phyloP scores from a whole-genome alignment of 768 basidiomycete genomes.

The Xerocomellus amylosporus region DNA sequence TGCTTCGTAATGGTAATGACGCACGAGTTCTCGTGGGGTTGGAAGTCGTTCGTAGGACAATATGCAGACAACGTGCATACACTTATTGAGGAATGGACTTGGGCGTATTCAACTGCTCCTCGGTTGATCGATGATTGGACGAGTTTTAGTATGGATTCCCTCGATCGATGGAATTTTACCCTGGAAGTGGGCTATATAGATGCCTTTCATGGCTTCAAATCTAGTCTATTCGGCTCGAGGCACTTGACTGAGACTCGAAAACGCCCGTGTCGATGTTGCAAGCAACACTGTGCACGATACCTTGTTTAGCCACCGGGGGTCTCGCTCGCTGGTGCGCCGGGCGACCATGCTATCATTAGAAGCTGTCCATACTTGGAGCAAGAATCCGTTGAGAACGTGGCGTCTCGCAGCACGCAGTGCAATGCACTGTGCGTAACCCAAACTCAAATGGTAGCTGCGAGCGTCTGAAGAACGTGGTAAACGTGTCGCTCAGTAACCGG shows the following conservation, averaged over 20 bases:
- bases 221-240: too few relatives aligned
- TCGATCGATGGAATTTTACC: too few relatives aligned
- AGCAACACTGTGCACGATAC: not conserved
- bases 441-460: not conserved
- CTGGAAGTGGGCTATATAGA: too few relatives aligned
- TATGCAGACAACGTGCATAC: too few relatives aligned
- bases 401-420: constrained; percentile 1
- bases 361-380: not conserved
- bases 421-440: not conserved
- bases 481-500: not conserved
- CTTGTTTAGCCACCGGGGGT: too few relatives aligned
- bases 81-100: not conserved
- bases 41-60: not conserved
- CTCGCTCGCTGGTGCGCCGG: not conserved
- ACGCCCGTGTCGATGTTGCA: not conserved
- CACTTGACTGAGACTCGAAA: not conserved
- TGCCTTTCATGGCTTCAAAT: too few relatives aligned
- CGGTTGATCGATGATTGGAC: not conserved
- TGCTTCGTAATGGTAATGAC: constrained; percentile 4
- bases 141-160: too few relatives aligned
- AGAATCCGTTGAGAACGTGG: constrained; percentile 7
- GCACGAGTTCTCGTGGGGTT: not conserved
- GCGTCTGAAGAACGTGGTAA: constrained; percentile 5
- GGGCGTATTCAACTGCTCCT: not conserved
- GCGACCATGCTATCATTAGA: not conserved